Evolutionary conservation across 371 early-diverging fungal species (phyloP), one percentile per base, ranked within the genome.

Genomic region (Dichotomocladium elegans): DNA sequence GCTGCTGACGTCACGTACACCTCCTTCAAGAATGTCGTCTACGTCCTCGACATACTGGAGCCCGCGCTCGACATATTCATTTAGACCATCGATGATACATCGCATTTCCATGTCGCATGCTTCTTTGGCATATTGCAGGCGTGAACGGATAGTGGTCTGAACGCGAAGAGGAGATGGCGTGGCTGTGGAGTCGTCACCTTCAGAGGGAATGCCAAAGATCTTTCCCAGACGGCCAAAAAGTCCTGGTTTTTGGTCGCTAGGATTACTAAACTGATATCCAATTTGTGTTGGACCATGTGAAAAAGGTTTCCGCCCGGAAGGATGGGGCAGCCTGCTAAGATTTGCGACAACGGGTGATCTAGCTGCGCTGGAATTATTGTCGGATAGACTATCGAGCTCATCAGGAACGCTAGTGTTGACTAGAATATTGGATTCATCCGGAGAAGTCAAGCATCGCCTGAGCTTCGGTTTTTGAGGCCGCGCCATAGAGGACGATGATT

Each of bases 21-120:
- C 57, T 15, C 55, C 43, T 7, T 61, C 58, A 19, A 63, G 21
- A 4, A 63, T 56, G 42, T 67, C 64, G 48, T 71, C 61, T 29
- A 60, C 60, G 17, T 80, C 72, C 48, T 81, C 81, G 12, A 80
- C 80, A 44, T 82, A 85, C 31, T 83, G 77, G 33, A 87, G 61
- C 2, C 76, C 80, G 26, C 69, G 74, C 55, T 91, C 89, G 7
- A 88, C 87, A 41, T 79, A 83, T 46, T 86, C 85, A 40, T 85
- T 85, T 11, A 91, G 61, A 14, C 86, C 89, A 34, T 82, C 76
- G 45, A 90, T 84, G 48, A 92, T 85, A 17, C 74, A 65, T n/a
- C 84, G 68, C 21, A 89, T 62, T 42, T 71, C 74, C 17, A 72
- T 71, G 40, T 74, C 70, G 51, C 77, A 77, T 1, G 68, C 68